A percentile compares a stretch with the other conserved stretches of the same genome.
Evolutionary conservation across 2,329 filamentous ascomycete genomes (phyloP).

Genomic region (Cladophialophora bantiana): DNA sequence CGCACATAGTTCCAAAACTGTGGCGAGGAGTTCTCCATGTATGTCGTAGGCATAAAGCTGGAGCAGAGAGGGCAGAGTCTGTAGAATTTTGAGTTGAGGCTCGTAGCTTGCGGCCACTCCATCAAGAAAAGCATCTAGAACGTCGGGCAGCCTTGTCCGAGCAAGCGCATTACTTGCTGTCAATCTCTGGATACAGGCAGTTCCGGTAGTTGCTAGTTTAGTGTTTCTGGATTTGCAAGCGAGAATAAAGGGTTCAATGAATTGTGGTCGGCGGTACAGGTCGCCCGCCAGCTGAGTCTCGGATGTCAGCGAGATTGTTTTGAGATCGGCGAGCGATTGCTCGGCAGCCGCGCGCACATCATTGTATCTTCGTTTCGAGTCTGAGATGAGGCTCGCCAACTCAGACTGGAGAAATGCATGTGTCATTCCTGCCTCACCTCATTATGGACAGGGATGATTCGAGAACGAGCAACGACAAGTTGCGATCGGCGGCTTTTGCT

Average conservation of each 20-base stretch:
- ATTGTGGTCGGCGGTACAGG: constrained; percentile 78
- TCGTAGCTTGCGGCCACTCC: constrained; percentile 78
- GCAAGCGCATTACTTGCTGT: constrained; percentile 83
- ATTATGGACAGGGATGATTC: constrained; percentile 18
- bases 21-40: constrained; percentile 79
- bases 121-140: constrained; percentile 86
- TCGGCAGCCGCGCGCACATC: constrained; percentile 90
- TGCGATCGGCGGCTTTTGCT: no score
- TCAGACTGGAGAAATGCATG: constrained; percentile 77
- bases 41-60: constrained; percentile 89
- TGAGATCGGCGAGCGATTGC: constrained; percentile 90
- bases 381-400: constrained; percentile 88
- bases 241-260: constrained; percentile 92
- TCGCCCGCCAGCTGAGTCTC: constrained; percentile 81
- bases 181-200: constrained; percentile 86
- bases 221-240: constrained; percentile 89
- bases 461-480: no score
- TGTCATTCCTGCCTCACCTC: constrained; percentile 39
- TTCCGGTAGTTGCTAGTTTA: constrained; percentile 86
- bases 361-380: constrained; percentile 92
- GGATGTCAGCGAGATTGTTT: constrained; percentile 73
- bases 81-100: constrained; percentile 93
- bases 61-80: constrained; percentile 85
- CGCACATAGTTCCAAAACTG: constrained; percentile 87
- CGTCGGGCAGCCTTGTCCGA: constrained; percentile 78